Base-by-base conservation (phyloP, 208 protist species). In the Crithidia thermophila region DNA sequence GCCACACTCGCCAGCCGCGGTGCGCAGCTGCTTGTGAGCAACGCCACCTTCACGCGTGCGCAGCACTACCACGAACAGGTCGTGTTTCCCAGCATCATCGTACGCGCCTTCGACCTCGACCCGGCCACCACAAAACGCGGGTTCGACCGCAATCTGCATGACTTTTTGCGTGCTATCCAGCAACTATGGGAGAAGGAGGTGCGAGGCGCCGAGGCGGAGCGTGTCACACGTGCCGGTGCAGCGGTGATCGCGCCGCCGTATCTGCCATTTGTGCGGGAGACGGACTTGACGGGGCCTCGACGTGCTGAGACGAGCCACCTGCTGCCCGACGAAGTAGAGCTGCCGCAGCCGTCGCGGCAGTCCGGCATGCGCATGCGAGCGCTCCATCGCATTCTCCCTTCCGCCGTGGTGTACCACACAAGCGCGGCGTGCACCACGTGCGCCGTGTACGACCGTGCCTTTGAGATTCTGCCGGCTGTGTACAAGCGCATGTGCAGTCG, bases 401-500 rank as follows among this genome's bases (percentile, higher is more conserved):
- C 76, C 1, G 75, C 74, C 16, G 33, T 91, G 31, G 66, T 88
- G 21, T 84, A 79, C 65, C 64, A 81, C 52, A 76, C 85, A 34
- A 43, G 36, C 11, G 61, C 63, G 4, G 59, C 75, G 21, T 85
- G 81, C 55, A 33, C 65, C n/a, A 57, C 20, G 8, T 88, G 85
- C 68, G 67, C 60, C 14, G 33, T 58, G 27, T 61, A 82, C 58
- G 70, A 75, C 18, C 64, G 53, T 4, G 79, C 79, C 13, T 88
- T 88, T 45, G 85, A 87, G 55, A 50, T 91, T 9, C 67, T 91
- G 33, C 85, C 85, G 20, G 42, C 73, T n/a, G 39, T 88, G 20
- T 91, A 81, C 69, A 69, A 79, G 30, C 67, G 70, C 21, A 51
- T 91, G 23, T 91, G 85, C 49, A 75, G 67, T 30, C 57, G 36